Evolutionary conservation across 495 filamentous ascomycete genomes (phyloP).

Genomic region (Glonium stellatum): DNA sequence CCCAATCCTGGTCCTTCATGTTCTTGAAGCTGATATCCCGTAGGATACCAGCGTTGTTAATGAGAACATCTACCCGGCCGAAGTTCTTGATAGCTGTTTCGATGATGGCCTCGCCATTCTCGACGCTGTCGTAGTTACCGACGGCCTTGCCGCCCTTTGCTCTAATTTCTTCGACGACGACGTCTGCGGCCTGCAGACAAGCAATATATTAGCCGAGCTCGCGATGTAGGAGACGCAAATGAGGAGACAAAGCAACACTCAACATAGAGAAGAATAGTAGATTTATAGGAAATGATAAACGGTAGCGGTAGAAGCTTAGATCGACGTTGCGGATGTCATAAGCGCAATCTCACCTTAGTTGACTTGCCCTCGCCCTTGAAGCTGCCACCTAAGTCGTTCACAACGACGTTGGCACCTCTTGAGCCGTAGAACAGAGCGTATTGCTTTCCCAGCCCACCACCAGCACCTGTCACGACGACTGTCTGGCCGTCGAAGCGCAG

Average conservation of each 20-base stretch:
- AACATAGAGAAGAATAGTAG: neutral
- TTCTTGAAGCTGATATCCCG: constrained; percentile 98
- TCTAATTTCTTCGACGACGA: constrained; percentile 91
- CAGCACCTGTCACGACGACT: constrained; percentile 92
- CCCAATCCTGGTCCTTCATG: constrained; percentile 97
- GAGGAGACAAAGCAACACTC: neutral
- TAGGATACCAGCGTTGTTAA: constrained; percentile 98
- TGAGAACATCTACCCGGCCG: constrained; percentile 86
- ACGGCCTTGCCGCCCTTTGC: constrained; percentile 91
- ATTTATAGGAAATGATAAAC: neutral
- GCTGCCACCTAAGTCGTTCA: constrained; percentile 92
- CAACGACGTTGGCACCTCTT: constrained; percentile 89
- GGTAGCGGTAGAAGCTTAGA: neutral
- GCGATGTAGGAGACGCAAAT: neutral
- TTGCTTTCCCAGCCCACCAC: constrained; percentile 87
- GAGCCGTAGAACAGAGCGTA: constrained; percentile 90
- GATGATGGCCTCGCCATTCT: constrained; percentile 91
- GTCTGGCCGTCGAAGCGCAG: constrained; percentile 94
- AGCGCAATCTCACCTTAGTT: constrained; percentile 55
- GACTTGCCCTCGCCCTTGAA: constrained; percentile 92
- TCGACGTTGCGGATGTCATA: neutral
- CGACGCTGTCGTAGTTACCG: constrained; percentile 96
- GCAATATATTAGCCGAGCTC: neutral
- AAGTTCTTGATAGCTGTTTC: constrained; percentile 90
- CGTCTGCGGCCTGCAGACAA: constrained; percentile 65